Evolutionary conservation across 495 filamentous ascomycete genomes (phyloP).

Genomic region (Cladorrhinum samala): DNA sequence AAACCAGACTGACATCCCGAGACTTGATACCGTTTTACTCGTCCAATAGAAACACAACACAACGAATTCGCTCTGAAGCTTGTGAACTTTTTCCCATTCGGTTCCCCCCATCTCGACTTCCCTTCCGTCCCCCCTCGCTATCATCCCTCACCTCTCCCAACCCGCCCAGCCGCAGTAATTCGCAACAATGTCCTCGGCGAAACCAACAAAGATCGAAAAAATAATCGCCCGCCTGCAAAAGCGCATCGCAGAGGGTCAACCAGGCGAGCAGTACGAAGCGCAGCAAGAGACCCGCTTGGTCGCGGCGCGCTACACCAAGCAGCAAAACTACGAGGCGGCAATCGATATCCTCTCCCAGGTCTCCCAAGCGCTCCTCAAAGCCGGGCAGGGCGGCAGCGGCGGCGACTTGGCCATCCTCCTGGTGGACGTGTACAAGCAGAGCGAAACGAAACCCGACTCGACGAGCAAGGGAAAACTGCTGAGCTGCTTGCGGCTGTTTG

Average conservation of each 20-base stretch:
- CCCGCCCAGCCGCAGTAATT: too few relatives aligned
- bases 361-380: slow-evolving; percentile 75
- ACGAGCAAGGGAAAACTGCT: slow-evolving; percentile 53
- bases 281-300: slow-evolving; percentile 89
- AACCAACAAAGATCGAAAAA: slow-evolving; percentile 37
- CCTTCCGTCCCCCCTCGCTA: too few relatives aligned
- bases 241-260: slow-evolving; percentile 70
- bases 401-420: slow-evolving; percentile 84
- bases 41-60: too few relatives aligned
- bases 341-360: slow-evolving; percentile 81
- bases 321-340: slow-evolving; percentile 72
- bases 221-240: slow-evolving; percentile 45
- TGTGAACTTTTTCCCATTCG: too few relatives aligned
- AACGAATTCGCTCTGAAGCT: too few relatives aligned
- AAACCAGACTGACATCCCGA: too few relatives aligned
- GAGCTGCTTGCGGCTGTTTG: slow-evolving; percentile 69
- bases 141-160: too few relatives aligned
- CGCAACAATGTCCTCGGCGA: slow-evolving; percentile 5
- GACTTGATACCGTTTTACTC: too few relatives aligned
- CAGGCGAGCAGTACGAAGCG: slow-evolving; percentile 52
- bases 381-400: slow-evolving; percentile 85
- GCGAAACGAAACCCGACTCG: slow-evolving; percentile 64
- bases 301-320: slow-evolving; percentile 84
- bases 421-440: slow-evolving; percentile 81
- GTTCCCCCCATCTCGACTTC: too few relatives aligned